These are phyloP conservation scores for Aegilops sharonensis DNA, from an alignment of 176 grass and related monocot genomes.

Conservation along the genomic window DNA sequence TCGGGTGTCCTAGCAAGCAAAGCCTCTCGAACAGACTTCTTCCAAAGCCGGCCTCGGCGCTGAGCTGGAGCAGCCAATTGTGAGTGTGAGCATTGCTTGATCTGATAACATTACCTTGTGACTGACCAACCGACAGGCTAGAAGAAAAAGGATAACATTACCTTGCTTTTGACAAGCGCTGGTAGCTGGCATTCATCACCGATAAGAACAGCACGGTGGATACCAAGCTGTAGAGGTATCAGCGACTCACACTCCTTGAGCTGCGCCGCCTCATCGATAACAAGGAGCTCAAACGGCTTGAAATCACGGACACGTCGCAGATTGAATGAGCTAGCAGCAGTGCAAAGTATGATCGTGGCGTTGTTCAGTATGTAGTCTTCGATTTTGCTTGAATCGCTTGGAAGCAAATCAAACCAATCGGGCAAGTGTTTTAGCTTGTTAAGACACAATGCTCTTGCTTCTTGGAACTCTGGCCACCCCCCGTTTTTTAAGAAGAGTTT, in stretches of 20 bases:
- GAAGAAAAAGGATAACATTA: neutral
- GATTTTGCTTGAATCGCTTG: neutral
- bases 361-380: neutral
- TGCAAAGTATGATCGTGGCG: neutral
- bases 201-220: constrained; percentile 45
- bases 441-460: neutral
- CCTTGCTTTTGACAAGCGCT: constrained; percentile 75
- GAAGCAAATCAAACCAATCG: neutral
- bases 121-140: neutral
- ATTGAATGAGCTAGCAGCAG: neutral
- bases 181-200: constrained; percentile 75
- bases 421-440: neutral
- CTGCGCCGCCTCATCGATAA: constrained; percentile 66
- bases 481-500: neutral
- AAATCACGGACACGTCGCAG: neutral
- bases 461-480: neutral
- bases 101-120: neutral
- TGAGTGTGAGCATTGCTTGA: neutral
- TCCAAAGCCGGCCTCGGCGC: constrained; percentile 47
- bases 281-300: constrained; percentile 21
- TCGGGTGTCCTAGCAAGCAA: constrained; percentile 57
- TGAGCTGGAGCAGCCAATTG: constrained; percentile 30
- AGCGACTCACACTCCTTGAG: constrained; percentile 66
- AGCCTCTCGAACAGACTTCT: constrained; percentile 71
- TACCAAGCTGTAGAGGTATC: neutral